Base-by-base conservation (phyloP, 1,139 yeast species). In the Lodderomyces jiufengensis region DNA sequence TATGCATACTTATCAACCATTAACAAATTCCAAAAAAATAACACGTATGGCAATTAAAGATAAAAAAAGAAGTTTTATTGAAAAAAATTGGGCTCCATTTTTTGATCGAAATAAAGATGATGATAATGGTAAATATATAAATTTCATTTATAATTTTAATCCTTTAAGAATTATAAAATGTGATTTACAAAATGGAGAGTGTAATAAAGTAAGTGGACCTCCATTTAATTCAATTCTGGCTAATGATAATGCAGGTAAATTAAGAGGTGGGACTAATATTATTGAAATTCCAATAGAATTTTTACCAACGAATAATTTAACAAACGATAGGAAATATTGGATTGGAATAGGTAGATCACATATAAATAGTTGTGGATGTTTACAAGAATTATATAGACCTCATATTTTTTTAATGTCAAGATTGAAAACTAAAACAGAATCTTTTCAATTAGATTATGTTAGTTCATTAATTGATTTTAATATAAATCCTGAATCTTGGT, bases 41-140 rank as follows among this genome's bases (percentile, higher is more conserved):
- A 47, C 48, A 9, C 60, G 58, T 34, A 48, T 64, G 28, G 40
- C 45, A 24, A 48, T 64, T 16, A 51, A 55, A 21, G 55, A 57
- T 28, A 33, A 14, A 48, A 50, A 11, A 47, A 34, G 38, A 15
- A 32, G 41, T 9, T 21, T 21, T 12, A 32, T 27, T 11, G 70
- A 67, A 41, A 68, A 68, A 44, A 69, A 69, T 46, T 68, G 75
- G 75, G 65, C 70, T 1, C 74, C 75, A 2, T 55, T 68, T 37
- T 43, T 63, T 10, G 59, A 62, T 42, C 24, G 21, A 25, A 9
- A 28, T 4, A 3, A 13, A 7, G 51, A 50, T 15, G 38, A 31
- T 6, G 24, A 24, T 11, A 24, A 18, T 12, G 28, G 21, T 14
- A 6, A 14, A 9, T 21, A 33, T 15, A 28, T 13, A 10, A 36